Evolutionary conservation across 495 filamentous ascomycete genomes (phyloP), one percentile per base, ranked within the genome.

Genomic region (Delitschia confertaspora): DNA sequence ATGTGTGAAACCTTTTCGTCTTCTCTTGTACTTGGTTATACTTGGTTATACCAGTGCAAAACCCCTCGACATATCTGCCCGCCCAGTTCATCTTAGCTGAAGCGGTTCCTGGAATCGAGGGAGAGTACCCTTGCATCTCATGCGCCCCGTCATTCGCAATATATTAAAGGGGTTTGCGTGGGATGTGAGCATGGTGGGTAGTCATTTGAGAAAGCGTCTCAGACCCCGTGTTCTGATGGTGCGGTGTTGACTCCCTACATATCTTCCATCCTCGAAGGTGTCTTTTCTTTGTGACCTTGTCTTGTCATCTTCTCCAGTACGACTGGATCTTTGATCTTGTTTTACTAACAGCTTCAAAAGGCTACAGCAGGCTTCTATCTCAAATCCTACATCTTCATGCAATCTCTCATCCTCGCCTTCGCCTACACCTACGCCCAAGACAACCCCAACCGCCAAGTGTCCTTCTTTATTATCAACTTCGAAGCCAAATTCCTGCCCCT

Each of bases 101-200:
- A 74, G 78, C 86, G 88, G 85, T 94, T 94, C 88, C 87, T 93
- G 83, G 75, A 86, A 80, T 68, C 72, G 88, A 94, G 88, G 88
- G 73, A 95, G 85, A 95, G 82, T 72, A 80, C 82, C 86, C 83
- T 78, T 80, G 75, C 76, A 76, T 73, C 73, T 67, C 72, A 69
- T 65, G 61, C 73, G 73, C 63, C 70, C 76, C 71, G 65, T 79
- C 78, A 83, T 87, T 85, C 80, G 80, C 83, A 85, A 72, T 71
- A 77, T 59, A 58, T 69, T 61, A 64, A 65, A 69, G 38, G 77
- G 80, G 73, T 60, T 69, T 78, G 71, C 69, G 69, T 69, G 76
- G 71, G 76, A 76, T 85, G 81, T 73, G 71, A 79, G 82, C 70
- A 82, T 83, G 86, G 84, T 93, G 86, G 87, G 83, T 88, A 69